Evolutionary conservation across 2,329 filamentous ascomycete species (phyloP), one percentile per base, ranked within the genome.

Genomic region (Trichoderma semiorbis): DNA sequence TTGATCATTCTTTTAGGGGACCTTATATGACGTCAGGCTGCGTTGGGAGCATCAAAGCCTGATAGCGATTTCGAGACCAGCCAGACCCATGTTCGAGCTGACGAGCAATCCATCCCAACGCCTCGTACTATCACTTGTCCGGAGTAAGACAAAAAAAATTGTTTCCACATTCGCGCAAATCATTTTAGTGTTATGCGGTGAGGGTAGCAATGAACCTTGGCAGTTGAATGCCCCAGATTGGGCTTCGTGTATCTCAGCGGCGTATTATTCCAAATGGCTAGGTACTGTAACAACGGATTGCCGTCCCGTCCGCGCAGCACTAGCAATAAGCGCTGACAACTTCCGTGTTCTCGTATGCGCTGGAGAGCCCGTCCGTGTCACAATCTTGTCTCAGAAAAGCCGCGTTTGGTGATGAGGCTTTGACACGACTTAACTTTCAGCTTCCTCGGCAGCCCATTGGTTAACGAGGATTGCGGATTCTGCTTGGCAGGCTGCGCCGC

Each of bases 1-100:
- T 50, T 50, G 43, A 50, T 43, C 63, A n/a, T 55, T 26, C 34
- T 64, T 60, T 18, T 28, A 26, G 30, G 47, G 70, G 39, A 39
- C 14, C 47, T 28, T 62, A 21, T 30, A 68, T 72, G 70, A 72
- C 70, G 70, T 72, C 70, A 72, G 70, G 18, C 24, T 72, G 70
- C 63, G 43, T 67, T 61, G 55, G 39, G 55, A 34, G 70, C 7
- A 14, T 28, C 50, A 43, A 30, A 26, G 57, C 28, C 57, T 47
- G 61, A 64, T 47, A 30, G 24, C 21, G 32, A 39, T 36, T 60
- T 34, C 18, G 11, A 60, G 57, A 32, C 28, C 57, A 8, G 36
- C 28, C 28, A 18, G 57, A 60, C 28, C 28, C 28, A 32, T 30
- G 30, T n/a, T 32, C 28, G 18, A 32, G 57, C 28, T 32, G 57